Base-by-base conservation (phyloP, 2,329 filamentous ascomycete species). In the Zymoseptoria tritici region DNA sequence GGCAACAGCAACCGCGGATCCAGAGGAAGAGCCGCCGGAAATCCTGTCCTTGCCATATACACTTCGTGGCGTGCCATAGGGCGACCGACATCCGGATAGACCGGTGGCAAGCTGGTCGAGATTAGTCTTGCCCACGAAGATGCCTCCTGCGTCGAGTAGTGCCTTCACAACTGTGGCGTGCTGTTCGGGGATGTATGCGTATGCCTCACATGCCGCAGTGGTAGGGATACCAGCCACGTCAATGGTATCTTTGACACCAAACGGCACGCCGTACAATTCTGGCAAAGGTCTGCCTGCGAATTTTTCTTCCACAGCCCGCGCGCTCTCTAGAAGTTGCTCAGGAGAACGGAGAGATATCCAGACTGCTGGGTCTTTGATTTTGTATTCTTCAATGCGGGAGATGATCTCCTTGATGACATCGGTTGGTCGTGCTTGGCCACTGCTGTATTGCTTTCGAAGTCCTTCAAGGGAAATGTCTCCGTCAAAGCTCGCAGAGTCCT, bases 21-120 rank as follows among this genome's bases (percentile, higher is more conserved):
- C 83, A 2, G 80, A 82, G 7, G 80, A 83, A 0, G 81, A 84
- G 5, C 83, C 83, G 9, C 82, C 82, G 58, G 78, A 80, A 53
- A 84, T 80, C 57, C 79, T 78, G n/a, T 77, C 71, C 49, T 73
- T 71, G 65, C 77, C 71, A 68, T 76, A 83, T 0, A 83, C 75
- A 57, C 81, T 84, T 21, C 80, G 76, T 1, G 83, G 80, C 20
- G 77, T 79, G 2, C 83, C 84, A 62, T 81, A 85, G 0, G 83
- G 81, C 1, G 81, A 84, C 24, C 83, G 78, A 53, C 80, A 82
- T 16, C 83, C 84, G 11, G 79, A 81, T 2, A 86, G 75, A 0
- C 84, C 84, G 0, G 83, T 86, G 2, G 83, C 84, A 3, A 86
- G 76, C 69, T 86, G 83, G 67, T 87, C 84, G 57, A 86, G 76